Evolutionary conservation across 1,284 basidiomycete genomes (phyloP).

Genomic region (Cryptococcus sp.): DNA sequence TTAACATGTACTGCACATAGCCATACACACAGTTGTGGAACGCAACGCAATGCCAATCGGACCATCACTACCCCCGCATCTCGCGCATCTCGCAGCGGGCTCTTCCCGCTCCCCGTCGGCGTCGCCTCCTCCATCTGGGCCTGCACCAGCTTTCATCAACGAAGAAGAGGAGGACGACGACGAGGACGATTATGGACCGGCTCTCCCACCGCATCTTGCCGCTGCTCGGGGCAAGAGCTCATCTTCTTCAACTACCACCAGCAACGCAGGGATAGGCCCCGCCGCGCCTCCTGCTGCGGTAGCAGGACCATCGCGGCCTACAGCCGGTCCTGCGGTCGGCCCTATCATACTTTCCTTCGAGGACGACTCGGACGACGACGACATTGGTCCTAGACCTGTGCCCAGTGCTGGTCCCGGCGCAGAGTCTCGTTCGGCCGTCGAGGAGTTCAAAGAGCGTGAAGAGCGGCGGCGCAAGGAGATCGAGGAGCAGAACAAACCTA

Average conservation of each 20-base stretch:
- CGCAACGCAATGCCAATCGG: slow-evolving; percentile 37
- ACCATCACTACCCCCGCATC: slow-evolving; percentile 42
- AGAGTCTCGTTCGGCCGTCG: slow-evolving; percentile 60
- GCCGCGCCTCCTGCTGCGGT: slow-evolving; percentile 5
- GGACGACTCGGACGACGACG: slow-evolving; percentile 38
- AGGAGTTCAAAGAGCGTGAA: slow-evolving; percentile 78
- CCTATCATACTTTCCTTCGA: slow-evolving; percentile 22
- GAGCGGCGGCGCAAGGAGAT: slow-evolving; percentile 58
- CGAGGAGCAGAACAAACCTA: slow-evolving; percentile 66
- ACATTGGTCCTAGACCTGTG: slow-evolving; percentile 31
- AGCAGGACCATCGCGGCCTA: slow-evolving; percentile 10
- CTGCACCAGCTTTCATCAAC: slow-evolving; percentile 13
- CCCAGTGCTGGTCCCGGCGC: slow-evolving; percentile 49
- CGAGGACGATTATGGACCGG: slow-evolving; percentile 74
- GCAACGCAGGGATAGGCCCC: slow-evolving; percentile 2
- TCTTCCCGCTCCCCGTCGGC: slow-evolving; percentile 17
- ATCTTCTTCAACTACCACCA: slow-evolving; percentile 4
- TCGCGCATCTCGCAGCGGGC: slow-evolving; percentile 27
- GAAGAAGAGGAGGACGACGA: slow-evolving; percentile 59
- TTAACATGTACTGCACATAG: neutral
- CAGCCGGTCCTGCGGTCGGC: neutral
- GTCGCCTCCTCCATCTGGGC: slow-evolving; percentile 5
- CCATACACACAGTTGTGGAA: neutral
- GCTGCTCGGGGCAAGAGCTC: slow-evolving; percentile 26
- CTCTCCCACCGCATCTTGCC: slow-evolving; percentile 43